phyloP scores from a whole-genome alignment of 305 asterid species.

The Fraxinus paxiana region DNA sequence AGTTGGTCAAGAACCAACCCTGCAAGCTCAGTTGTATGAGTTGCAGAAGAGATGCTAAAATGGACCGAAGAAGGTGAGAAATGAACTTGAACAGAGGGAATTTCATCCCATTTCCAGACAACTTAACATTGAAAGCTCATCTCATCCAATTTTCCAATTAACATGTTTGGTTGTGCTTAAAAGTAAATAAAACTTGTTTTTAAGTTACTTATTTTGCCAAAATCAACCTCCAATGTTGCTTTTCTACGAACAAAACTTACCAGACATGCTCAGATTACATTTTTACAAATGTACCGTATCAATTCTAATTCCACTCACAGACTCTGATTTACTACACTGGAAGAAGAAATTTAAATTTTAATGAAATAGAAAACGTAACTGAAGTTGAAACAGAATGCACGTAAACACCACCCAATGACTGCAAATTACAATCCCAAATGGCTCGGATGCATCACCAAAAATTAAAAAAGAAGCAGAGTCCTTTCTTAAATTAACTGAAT shows the following conservation, averaged over 20 bases:
- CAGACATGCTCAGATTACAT: neutral
- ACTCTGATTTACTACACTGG: neutral
- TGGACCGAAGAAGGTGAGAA: neutral
- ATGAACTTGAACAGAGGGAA: neutral
- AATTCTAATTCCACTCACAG: neutral
- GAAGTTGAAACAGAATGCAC: neutral
- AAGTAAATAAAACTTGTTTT: neutral
- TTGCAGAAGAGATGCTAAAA: neutral
- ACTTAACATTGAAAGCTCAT: neutral
- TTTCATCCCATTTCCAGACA: neutral
- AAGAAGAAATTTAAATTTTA: neutral
- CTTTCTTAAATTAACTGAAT: neutral
- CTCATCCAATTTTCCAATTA: neutral
- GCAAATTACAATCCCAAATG: neutral
- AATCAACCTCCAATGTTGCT: neutral
- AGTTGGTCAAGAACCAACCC: neutral
- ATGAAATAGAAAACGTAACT: neutral
- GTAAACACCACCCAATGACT: neutral
- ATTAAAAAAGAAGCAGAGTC: neutral
- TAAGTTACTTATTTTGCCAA: neutral
- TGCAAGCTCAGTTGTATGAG: neutral
- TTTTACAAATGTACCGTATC: neutral
- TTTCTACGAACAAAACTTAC: neutral
- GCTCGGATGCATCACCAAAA: neutral
- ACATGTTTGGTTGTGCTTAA: neutral